These are phyloP conservation scores for Allantophomopsis cytisporea DNA, from an alignment of 2,329 filamentous ascomycete species.

Conservation along the genomic window DNA sequence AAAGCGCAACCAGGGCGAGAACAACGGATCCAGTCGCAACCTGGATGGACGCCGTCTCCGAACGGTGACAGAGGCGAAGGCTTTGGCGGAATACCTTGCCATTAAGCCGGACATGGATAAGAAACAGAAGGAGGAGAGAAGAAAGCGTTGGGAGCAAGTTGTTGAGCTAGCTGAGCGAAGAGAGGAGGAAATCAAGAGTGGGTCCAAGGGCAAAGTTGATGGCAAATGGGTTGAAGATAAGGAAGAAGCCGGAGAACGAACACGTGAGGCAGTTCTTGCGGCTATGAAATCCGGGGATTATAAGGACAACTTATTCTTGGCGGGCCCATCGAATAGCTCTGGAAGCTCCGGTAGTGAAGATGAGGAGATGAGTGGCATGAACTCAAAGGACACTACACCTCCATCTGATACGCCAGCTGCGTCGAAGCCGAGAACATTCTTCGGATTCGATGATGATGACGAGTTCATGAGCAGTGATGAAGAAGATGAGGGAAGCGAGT, in stretches of 20 bases:
- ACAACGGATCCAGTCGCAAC: conserved; percentile 85
- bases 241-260: conserved; percentile 77
- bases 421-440: conserved; percentile 35
- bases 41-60: conserved; percentile 80
- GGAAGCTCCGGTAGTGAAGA: conserved; percentile 16
- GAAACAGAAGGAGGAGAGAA: conserved; percentile 77
- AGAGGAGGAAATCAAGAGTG: conserved; percentile 71
- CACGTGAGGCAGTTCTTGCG: conserved; percentile 59
- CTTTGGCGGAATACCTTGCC: conserved; percentile 84
- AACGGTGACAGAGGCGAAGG: conserved; percentile 91
- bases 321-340: conserved; percentile 23
- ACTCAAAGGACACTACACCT: conserved; percentile 30
- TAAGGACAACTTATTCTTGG: conserved; percentile 41
- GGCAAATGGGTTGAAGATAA: conserved; percentile 93
- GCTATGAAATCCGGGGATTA: conserved; percentile 53
- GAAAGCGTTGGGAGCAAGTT: conserved; percentile 77
- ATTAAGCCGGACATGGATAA: conserved; percentile 96
- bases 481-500: conserved; percentile 22
- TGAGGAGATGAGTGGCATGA: conserved; percentile 14
- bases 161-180: conserved; percentile 72
- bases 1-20: conserved; percentile 71
- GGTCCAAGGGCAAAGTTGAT: conserved; percentile 59
- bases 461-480: conserved; percentile 61
- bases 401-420: conserved; percentile 25
- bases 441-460: conserved; percentile 70